Evolutionary conservation across 1,139 yeast species (phyloP).

Genomic region (Barnettozyma hawaiiensis): DNA sequence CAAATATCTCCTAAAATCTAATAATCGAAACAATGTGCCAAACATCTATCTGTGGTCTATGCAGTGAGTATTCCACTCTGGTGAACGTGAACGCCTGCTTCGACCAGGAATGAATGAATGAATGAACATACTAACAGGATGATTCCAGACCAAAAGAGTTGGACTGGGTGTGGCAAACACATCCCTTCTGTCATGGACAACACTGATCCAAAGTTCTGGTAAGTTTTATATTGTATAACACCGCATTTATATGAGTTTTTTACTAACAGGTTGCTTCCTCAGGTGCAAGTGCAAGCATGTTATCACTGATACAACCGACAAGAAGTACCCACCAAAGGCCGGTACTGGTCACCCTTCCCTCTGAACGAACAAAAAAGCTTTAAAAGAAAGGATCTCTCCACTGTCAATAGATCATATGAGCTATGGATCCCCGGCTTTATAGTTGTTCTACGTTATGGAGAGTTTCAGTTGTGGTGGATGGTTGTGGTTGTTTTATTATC

Average conservation of each 20-base stretch:
- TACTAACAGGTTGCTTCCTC: not conserved
- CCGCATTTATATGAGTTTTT: too few species aligned
- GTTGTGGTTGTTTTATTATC: too few species aligned
- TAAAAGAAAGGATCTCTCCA: not conserved
- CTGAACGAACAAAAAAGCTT: not conserved
- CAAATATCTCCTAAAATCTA: not conserved
- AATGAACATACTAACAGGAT: not conserved
- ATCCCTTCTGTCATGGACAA: slow-evolving; percentile 34
- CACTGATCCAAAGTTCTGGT: slow-evolving; percentile 26
- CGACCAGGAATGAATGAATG: not conserved
- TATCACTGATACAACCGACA: slow-evolving; percentile 13
- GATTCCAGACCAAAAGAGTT: slow-evolving; percentile 31
- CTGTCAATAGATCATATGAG: too few species aligned
- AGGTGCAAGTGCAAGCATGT: slow-evolving; percentile 27
- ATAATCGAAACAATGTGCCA: slow-evolving; percentile 27
- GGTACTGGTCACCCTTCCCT: slow-evolving; percentile 23
- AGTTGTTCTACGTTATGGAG: not conserved
- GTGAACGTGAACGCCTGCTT: not conserved
- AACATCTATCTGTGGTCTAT: slow-evolving; percentile 35
- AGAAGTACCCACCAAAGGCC: slow-evolving; percentile 26
- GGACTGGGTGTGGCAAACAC: slow-evolving; percentile 42
- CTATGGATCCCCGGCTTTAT: too few species aligned
- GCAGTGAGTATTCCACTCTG: slow-evolving; percentile 27
- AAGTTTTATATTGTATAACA: too few species aligned
- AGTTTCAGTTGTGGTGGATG: too few species aligned